Conservation (phyloP, 1,139 yeast genomes). For the Suhomyces terraborum region DNA sequence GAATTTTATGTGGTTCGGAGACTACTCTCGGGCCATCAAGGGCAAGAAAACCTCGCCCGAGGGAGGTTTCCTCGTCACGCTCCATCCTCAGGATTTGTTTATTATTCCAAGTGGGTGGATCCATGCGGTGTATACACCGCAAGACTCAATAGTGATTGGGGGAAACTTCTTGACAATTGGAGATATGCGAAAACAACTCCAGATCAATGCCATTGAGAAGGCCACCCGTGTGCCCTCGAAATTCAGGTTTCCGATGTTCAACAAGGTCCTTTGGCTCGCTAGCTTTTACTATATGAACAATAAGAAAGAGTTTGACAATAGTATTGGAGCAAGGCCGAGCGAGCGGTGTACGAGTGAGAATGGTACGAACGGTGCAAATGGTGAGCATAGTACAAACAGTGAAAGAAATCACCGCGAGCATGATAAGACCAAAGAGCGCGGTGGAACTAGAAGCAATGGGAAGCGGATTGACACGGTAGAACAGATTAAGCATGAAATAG, state of each 20-base stretch:
- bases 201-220: conserved; percentile 62
- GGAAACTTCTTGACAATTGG: conserved; percentile 78
- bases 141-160: conserved; percentile 80
- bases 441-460: too few species aligned
- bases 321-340: too few species aligned
- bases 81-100: conserved; percentile 71
- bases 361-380: too few species aligned
- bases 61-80: conserved; percentile 64
- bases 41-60: conserved; percentile 31
- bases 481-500: too few species aligned
- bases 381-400: too few species aligned
- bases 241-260: conserved; percentile 78
- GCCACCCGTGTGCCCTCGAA: conserved; percentile 71
- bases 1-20: conserved; percentile 67
- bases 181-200: conserved; percentile 63
- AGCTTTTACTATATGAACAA: conserved; percentile 46
- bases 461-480: too few species aligned
- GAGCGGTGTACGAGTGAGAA: too few species aligned
- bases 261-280: conserved; percentile 68
- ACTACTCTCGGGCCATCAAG: conserved; percentile 33
- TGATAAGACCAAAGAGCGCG: too few species aligned
- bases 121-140: conserved; percentile 84
- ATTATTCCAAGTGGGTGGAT: conserved; percentile 93
- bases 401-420: too few species aligned
- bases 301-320: conserved; percentile 21